These are phyloP conservation scores for Ceratocystis smalleyi DNA, from an alignment of 2,329 filamentous ascomycete species.

Conservation along the genomic window DNA sequence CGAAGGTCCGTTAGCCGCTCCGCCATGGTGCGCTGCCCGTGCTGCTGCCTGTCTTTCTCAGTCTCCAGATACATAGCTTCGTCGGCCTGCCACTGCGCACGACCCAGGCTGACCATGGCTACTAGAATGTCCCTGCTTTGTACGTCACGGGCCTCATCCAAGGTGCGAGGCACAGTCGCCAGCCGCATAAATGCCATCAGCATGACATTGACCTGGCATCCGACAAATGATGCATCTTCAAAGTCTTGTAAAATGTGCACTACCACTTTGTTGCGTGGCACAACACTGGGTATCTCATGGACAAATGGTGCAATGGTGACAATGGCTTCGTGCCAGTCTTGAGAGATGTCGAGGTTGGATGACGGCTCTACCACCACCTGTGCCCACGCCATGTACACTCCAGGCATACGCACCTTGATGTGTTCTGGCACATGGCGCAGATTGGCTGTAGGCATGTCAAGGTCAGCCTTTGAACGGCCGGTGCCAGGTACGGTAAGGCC, in stretches of 20 bases:
- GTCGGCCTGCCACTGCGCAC: constrained; percentile 31
- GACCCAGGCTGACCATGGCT: constrained; percentile 31
- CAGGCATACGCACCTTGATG: constrained; percentile 38
- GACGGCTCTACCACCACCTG: constrained; percentile 25
- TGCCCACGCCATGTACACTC: constrained; percentile 52
- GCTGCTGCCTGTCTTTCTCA: constrained; percentile 24
- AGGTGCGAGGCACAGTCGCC: constrained; percentile 15
- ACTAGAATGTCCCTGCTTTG: constrained; percentile 29
- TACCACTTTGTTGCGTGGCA: constrained; percentile 34
- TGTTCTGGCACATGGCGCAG: constrained; percentile 37
- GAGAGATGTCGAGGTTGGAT: constrained; percentile 6
- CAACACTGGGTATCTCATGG: constrained; percentile 31
- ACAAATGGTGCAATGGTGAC: constrained; percentile 40
- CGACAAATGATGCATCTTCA: constrained; percentile 28
- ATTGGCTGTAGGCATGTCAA: constrained; percentile 39
- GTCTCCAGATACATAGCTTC: constrained; percentile 24
- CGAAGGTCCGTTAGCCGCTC: constrained; percentile 35
- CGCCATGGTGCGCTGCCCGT: constrained; percentile 28
- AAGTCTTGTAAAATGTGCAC: constrained; percentile 41
- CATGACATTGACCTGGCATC: constrained; percentile 34
- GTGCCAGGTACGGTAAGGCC: constrained; percentile 34
- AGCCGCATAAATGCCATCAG: constrained; percentile 45
- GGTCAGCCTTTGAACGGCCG: constrained; percentile 26
- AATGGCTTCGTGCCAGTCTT: constrained; percentile 42
- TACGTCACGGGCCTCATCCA: constrained; percentile 21